Evolutionary conservation across 2,329 filamentous ascomycete genomes (phyloP), one percentile per base, ranked within the genome.

Genomic region (Mycosphaerella sp.): DNA sequence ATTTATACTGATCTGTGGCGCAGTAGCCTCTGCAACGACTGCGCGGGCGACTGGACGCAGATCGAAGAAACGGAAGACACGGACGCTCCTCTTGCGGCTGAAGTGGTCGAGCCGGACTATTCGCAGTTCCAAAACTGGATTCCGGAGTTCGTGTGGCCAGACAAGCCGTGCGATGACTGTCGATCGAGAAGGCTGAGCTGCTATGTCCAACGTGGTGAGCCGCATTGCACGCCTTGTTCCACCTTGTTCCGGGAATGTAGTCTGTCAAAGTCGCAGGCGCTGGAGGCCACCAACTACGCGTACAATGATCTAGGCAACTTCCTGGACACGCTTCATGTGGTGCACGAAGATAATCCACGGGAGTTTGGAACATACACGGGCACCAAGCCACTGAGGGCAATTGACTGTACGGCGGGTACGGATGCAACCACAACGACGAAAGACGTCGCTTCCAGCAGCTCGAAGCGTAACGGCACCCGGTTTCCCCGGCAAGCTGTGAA

Each of bases 401-500:
- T 62, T 47, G 54, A 48, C 11, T 26, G 26, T 26, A 47, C 44
- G 17, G 54, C 38, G 32, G 60, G 54, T 39, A 57, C 60, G 23
- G 55, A 53, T 3, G 45, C 53, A 2, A 61, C 61, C 26, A 44
- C 45, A 5, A 38, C 51, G 5, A 14, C 29, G 2, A 46, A 52
- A 12, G 67, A 69, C 45, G 67, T 67, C 48, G 61, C 71, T 57
- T 71, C 61, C 59, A 66, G 67, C 11, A 68, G 63, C 53, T 54
- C 58, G 8, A 68, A 66, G 48, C 60, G 66, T 1, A 82, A 82
- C 57, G 86, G 83, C 50, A 82, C 85, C 48, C 81, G 89, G 11
- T 91, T 96, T 70, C 89, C 89, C 4, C 78, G 87, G 59, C 84
- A 90, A 62, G 88, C 89, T 0, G 80, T 93, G 58, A 86, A 86